These are phyloP conservation scores for Hyaloraphidium curvatum DNA, from an alignment of 192 early-diverging fungal genomes.

Conservation along the genomic window DNA sequence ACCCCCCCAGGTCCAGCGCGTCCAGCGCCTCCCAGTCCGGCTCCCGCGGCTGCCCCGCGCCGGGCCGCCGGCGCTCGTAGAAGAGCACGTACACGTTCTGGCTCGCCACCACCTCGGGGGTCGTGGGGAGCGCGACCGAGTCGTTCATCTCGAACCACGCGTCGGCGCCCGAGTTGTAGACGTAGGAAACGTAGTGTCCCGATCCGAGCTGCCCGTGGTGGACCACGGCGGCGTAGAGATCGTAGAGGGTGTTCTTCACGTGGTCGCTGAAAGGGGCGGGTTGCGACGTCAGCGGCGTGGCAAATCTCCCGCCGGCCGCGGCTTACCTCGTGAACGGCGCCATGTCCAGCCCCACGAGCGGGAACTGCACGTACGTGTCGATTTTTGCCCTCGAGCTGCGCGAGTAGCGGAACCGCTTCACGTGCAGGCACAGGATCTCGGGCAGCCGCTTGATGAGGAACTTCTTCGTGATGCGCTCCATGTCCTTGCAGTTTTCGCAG, in stretches of 20 bases:
- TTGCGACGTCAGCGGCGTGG: too few species aligned
- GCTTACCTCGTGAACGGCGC: background rate
- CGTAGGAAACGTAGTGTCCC: constrained; percentile 11
- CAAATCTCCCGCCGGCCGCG: background rate
- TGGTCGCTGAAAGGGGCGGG: too few species aligned
- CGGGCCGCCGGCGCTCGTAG: too few species aligned
- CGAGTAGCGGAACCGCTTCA: constrained; percentile 9
- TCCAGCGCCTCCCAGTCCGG: too few species aligned
- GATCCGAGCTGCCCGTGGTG: constrained; percentile 7
- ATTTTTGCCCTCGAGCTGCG: constrained; percentile 4
- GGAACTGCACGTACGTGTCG: constrained; percentile 8
- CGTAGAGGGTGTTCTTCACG: too few species aligned
- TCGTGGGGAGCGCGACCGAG: background rate
- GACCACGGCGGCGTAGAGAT: constrained; percentile 9
- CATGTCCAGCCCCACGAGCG: constrained; percentile 4
- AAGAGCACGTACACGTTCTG: constrained; percentile 12
- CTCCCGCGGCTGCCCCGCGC: too few species aligned
- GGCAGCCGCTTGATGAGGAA: constrained; percentile 5
- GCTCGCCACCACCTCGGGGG: background rate
- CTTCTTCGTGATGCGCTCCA: constrained; percentile 3
- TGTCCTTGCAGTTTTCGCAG: constrained; percentile 5
- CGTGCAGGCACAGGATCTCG: constrained; percentile 10
- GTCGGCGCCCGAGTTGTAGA: background rate
- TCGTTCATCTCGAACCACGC: constrained; percentile 16
- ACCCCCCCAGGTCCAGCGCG: too few species aligned